These are phyloP conservation scores for Neurospora discreta DNA, from an alignment of 495 filamentous ascomycete species.

Conservation along the genomic window DNA sequence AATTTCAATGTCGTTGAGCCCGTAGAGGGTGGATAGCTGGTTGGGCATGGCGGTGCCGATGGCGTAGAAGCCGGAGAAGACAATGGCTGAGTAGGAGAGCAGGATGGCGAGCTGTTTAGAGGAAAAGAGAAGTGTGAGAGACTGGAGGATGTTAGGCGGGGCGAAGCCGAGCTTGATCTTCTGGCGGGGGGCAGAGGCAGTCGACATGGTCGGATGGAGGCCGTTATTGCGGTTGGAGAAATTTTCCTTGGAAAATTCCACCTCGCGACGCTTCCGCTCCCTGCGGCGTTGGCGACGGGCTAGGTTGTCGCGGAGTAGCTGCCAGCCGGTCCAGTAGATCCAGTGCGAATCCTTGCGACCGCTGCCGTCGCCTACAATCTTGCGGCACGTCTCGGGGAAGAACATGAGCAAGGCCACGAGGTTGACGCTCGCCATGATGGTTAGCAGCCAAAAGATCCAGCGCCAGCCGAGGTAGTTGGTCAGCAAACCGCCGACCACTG, in stretches of 20 bases:
- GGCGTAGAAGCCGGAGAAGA: slow-evolving; percentile 52
- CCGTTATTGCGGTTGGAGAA: not conserved
- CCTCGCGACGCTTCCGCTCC: not conserved
- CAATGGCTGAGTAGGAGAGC: slow-evolving; percentile 42
- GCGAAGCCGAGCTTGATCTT: slow-evolving; percentile 25
- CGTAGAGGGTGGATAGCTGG: slow-evolving; percentile 42
- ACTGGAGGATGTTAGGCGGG: slow-evolving; percentile 48
- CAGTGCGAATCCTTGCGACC: slow-evolving; percentile 25
- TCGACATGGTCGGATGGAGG: not conserved
- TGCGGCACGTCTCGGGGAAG: slow-evolving; percentile 51
- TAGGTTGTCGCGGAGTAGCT: slow-evolving; percentile 15
- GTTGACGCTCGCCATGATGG: slow-evolving; percentile 36
- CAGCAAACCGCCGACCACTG: slow-evolving; percentile 45
- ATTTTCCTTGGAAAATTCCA: not conserved
- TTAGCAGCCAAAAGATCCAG: slow-evolving; percentile 58
- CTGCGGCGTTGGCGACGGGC: not conserved
- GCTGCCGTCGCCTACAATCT: slow-evolving; percentile 56
- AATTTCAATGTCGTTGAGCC: slow-evolving; percentile 46
- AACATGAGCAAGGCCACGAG: slow-evolving; percentile 32
- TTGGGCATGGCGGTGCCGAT: slow-evolving; percentile 39
- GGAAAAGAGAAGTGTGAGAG: slow-evolving; percentile 42
- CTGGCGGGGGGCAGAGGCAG: not conserved
- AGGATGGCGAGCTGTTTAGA: slow-evolving; percentile 52
- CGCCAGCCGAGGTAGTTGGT: slow-evolving; percentile 53
- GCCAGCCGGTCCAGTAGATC: slow-evolving; percentile 29